Evolutionary conservation across 192 early-diverging fungal species (phyloP).

Genomic region (Coemansia sp.): DNA sequence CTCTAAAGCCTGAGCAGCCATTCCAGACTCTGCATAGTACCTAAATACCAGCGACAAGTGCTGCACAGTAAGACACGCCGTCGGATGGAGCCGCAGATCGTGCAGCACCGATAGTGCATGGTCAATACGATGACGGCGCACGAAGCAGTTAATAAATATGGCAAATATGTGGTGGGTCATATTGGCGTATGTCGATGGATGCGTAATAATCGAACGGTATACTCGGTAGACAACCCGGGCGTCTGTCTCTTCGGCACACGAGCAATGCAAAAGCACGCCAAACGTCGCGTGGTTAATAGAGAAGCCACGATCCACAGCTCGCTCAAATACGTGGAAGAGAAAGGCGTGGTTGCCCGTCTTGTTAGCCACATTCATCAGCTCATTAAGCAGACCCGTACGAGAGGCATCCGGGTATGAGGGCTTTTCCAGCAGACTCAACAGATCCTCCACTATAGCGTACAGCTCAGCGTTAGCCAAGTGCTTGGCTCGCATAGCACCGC

Average conservation of each 20-base stretch:
- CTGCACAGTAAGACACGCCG: background rate
- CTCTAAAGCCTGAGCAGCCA: slow-evolving; percentile 18
- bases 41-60: slow-evolving; percentile 19
- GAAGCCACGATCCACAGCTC: slow-evolving; percentile 11
- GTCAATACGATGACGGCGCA: slow-evolving; percentile 21
- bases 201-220: slow-evolving; percentile 22
- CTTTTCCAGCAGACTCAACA: slow-evolving; percentile 19
- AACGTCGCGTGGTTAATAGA: slow-evolving; percentile 36
- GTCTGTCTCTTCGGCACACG: slow-evolving; percentile 13
- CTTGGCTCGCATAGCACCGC: slow-evolving; percentile 19
- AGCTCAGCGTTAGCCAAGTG: slow-evolving; percentile 8
- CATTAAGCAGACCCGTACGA: slow-evolving; percentile 42
- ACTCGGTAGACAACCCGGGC: slow-evolving; percentile 13
- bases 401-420: background rate
- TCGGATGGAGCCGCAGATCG: slow-evolving; percentile 28
- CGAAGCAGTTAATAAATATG: slow-evolving; percentile 43
- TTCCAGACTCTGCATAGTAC: slow-evolving; percentile 22
- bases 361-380: slow-evolving; percentile 24
- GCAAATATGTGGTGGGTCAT: slow-evolving; percentile 40
- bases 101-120: slow-evolving; percentile 23
- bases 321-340: slow-evolving; percentile 24
- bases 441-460: slow-evolving; percentile 16
- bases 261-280: slow-evolving; percentile 34
- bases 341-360: slow-evolving; percentile 15
- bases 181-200: background rate